Evolutionary conservation across 2,329 filamentous ascomycete species (phyloP), one percentile per base, ranked within the genome.

Genomic region (Fusarium subtropicale): DNA sequence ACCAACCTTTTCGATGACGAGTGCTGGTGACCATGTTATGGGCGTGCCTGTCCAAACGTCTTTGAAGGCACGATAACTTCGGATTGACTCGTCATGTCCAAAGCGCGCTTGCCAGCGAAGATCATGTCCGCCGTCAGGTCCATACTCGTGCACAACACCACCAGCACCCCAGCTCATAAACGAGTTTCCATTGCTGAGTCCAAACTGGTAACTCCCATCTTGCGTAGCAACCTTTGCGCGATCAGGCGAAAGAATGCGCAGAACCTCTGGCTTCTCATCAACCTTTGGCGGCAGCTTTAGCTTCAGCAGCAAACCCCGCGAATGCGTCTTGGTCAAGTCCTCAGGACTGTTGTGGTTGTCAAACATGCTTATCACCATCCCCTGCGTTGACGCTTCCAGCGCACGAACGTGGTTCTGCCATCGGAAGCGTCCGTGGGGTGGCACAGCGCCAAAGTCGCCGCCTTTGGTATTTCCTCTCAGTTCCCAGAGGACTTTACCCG

Each of bases 361-460:
- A 39, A 79, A 79, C 34, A 81, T 58, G 52, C 75, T 79, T 13
- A 80, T 65, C 1, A 67, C 60, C 26, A 77, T 65, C 16, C 60
- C 69, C 20, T 59, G 45, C 1, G 68, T 70, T 0, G 66, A 66
- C 1, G 73, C 65, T 8, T 71, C 69, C 9, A 73, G 65, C 16
- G 75, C 74, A 0, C 76, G 77, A 13, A 76, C 79, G 20, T 80
- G 72, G 51, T 79, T 79, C 63, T 80, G 77, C 68, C 78, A 81
- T 8, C 73, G 74, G 63, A 81, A 80, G 20, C 71, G 69, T 11
- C 72, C 76, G n/a, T 77, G 53, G 7, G 64, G 24, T 1, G 72
- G 71, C 7, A 76, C 8, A 7, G 58, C 31, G 2, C 71, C 71
- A 46, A 77, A 76, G 31, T 54, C 53, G 13, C 74, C 74, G 4